Conservation (phyloP, 306 rosid species). For the Neltuma alba region DNA sequence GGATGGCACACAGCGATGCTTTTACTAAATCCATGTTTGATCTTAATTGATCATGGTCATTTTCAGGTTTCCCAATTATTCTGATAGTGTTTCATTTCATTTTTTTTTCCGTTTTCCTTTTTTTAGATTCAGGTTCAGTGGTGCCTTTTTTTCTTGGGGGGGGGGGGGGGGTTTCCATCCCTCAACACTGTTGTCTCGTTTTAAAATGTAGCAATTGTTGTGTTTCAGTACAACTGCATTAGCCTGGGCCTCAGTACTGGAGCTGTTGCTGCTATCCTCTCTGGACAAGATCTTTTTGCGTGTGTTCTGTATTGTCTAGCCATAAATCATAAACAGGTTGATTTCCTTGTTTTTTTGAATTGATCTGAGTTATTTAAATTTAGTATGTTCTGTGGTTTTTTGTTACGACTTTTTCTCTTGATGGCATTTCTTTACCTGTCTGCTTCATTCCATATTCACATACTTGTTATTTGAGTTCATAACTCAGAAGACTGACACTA, state of each 20-base stretch:
- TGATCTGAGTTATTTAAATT: neutral
- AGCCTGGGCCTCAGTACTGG: slow-evolving; percentile 86
- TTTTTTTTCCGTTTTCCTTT: neutral
- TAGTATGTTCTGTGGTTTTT: neutral
- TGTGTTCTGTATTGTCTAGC: slow-evolving; percentile 72
- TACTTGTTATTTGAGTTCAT: slow-evolving; percentile 7
- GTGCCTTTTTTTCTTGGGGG: neutral
- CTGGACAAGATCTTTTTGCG: slow-evolving; percentile 67
- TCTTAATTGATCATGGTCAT: slow-evolving; percentile 86
- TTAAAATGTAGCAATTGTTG: slow-evolving; percentile 24
- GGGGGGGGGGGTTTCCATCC: no score
- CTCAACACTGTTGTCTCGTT: neutral
- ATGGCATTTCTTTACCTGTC: neutral
- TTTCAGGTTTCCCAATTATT: slow-evolving; percentile 67
- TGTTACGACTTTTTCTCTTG: neutral
- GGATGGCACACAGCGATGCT: slow-evolving; percentile 73
- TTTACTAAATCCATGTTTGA: slow-evolving; percentile 73
- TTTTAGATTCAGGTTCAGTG: neutral
- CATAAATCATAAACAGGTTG: slow-evolving; percentile 86
- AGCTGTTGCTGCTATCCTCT: slow-evolving; percentile 73
- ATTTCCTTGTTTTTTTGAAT: neutral
- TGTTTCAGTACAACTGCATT: slow-evolving; percentile 79
- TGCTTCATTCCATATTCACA: slow-evolving; percentile 10
- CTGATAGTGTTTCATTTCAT: slow-evolving; percentile 1
- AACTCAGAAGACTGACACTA: slow-evolving; percentile 2